Conservation (phyloP, 208 protist species). For the Kentomonas sorsogonicus region DNA sequence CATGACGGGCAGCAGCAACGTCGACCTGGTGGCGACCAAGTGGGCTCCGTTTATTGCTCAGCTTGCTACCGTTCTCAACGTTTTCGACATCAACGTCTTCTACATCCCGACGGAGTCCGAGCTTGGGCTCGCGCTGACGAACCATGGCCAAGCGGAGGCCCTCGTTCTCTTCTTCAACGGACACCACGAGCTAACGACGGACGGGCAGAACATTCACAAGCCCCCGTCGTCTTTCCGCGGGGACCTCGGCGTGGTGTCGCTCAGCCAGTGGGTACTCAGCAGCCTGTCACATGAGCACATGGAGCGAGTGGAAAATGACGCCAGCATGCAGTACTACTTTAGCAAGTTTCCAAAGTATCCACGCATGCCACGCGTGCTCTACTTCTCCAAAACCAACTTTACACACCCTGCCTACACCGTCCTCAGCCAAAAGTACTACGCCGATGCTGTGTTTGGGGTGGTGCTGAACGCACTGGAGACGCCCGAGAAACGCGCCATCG, state of each 20-base stretch:
- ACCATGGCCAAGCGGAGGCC: neutral
- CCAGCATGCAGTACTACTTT: constrained; percentile 29
- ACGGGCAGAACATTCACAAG: constrained; percentile 14
- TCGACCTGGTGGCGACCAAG: neutral
- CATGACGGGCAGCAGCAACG: constrained; percentile 1
- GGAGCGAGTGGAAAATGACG: constrained; percentile 27
- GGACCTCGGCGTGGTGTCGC: neutral
- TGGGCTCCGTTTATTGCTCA: constrained; percentile 22
- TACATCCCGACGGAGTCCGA: constrained; percentile 12
- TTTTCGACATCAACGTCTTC: constrained; percentile 21
- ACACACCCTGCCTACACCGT: constrained; percentile 20
- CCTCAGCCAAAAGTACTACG: constrained; percentile 21
- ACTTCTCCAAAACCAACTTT: constrained; percentile 24
- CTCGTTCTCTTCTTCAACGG: constrained; percentile 31
- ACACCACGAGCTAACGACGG: constrained; percentile 13
- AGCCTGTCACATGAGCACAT: constrained; percentile 23
- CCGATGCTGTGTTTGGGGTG: constrained; percentile 37
- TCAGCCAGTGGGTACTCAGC: constrained; percentile 27
- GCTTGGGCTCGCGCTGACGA: constrained; percentile 11
- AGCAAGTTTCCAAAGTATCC: constrained; percentile 21
- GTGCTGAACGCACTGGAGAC: constrained; percentile 26
- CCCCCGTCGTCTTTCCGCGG: constrained; percentile 20
- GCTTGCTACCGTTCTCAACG: constrained; percentile 11
- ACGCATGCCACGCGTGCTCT: constrained; percentile 32
- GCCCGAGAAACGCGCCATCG: neutral